Conservation (phyloP, 164 flowering plant genomes). For the Vitis riparia region DNA sequence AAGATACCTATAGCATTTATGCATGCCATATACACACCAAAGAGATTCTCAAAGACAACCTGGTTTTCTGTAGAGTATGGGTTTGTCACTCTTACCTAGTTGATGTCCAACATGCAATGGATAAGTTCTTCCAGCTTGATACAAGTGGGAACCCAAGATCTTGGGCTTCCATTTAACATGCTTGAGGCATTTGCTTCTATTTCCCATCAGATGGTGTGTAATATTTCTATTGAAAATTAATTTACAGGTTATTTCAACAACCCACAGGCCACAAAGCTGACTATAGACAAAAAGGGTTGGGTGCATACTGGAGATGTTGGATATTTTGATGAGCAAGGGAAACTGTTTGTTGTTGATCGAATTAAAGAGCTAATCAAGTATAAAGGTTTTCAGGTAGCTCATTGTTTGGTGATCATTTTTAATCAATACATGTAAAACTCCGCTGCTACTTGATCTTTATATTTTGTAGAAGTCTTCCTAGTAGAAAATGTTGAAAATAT, state of each 20-base stretch:
- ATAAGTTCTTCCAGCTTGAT: too few species aligned
- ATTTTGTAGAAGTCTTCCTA: too few species aligned
- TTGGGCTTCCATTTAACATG: neutral
- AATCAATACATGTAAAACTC: neutral
- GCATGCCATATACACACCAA: too few species aligned
- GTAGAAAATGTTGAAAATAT: too few species aligned
- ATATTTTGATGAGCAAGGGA: slow-evolving; percentile 55
- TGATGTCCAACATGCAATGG: too few species aligned
- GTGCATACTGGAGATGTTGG: slow-evolving; percentile 65
- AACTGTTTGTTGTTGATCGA: slow-evolving; percentile 52
- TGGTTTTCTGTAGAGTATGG: too few species aligned
- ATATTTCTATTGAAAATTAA: neutral
- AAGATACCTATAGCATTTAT: too few species aligned
- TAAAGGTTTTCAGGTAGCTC: slow-evolving; percentile 57
- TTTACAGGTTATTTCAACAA: slow-evolving; percentile 56
- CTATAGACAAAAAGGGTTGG: slow-evolving; percentile 55
- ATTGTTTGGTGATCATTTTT: neutral
- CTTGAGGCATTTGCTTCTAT: neutral
- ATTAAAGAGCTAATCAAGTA: slow-evolving; percentile 64
- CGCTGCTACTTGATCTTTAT: neutral
- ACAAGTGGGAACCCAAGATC: too few species aligned
- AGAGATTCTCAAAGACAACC: too few species aligned
- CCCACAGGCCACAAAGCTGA: slow-evolving; percentile 42
- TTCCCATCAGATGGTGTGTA: neutral
- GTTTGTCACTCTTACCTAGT: too few species aligned